These are phyloP conservation scores for Cryptosporidium andersoni DNA, from an alignment of 169 alveolate genomes.

Conservation along the genomic window DNA sequence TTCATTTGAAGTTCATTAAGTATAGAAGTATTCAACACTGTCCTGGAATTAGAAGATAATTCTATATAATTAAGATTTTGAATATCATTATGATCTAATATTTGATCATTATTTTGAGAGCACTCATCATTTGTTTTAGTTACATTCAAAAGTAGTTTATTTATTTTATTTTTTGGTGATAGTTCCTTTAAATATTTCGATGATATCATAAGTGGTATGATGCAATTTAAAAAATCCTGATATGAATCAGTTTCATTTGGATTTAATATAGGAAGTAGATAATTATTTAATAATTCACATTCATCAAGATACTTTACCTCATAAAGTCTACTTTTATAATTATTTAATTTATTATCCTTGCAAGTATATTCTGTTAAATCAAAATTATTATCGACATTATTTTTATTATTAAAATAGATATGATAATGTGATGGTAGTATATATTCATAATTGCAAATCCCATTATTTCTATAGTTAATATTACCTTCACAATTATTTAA, in stretches of 20 bases:
- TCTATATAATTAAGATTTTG: background rate
- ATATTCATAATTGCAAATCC: conserved; percentile 6
- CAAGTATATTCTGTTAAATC: background rate
- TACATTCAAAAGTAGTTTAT: conserved; percentile 4
- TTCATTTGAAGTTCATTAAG: conserved; percentile 27
- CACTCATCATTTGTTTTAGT: background rate
- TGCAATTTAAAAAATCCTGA: conserved; percentile 54
- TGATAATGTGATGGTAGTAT: conserved; percentile 34
- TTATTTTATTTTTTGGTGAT: conserved; percentile 10
- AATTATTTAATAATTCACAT: conserved; percentile 40
- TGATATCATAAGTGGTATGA: conserved; percentile 48
- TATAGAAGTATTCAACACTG: conserved; percentile 2
- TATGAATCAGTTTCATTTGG: conserved; percentile 46
- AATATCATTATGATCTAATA: background rate
- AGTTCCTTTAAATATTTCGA: conserved; percentile 31
- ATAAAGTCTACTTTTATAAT: conserved; percentile 26
- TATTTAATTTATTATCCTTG: background rate
- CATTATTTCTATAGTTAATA: conserved; percentile 8
- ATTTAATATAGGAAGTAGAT: conserved; percentile 30
- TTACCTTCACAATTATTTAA: background rate
- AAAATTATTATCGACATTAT: background rate
- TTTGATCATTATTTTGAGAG: background rate
- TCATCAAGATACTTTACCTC: conserved; percentile 42
- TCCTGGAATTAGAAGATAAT: background rate
- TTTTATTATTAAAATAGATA: conserved; percentile 4